Base-by-base conservation (phyloP, 139 green algal genomes). In the Chlorella sp. region DNA sequence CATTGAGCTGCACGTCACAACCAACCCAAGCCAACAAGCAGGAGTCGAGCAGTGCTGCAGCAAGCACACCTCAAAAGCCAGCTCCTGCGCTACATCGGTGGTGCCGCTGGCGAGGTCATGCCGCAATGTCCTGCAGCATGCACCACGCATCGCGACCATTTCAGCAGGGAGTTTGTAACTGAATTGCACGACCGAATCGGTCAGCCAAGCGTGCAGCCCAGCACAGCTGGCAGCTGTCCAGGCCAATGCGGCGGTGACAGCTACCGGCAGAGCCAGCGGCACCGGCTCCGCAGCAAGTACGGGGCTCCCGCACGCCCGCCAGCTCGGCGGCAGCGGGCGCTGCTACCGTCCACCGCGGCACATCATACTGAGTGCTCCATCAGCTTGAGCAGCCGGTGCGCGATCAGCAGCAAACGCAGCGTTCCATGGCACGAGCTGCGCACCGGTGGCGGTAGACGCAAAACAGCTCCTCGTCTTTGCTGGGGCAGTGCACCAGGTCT, bases 401-500 rank as follows among this genome's bases (percentile, higher is more conserved):
- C 46, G 8, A 8, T 54, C 46, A 19, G 8, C 8, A 54, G 11
- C 8, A 8, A 54, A 54, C 22, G 60, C n/a, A n/a, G 2, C 17
- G 60, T 24, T 24, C 24, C 34, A 20, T 36, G 32, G 1, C 24
- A 32, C 1, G 9, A 2, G 26, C 22, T 20, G 22, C 67, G 34
- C 67, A 89, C 82, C 76, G 78, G 51, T 84, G 81, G 54, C 86
- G 88, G 40, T 89, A 85, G n/a, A 91, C 81, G 17, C 46, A 74
- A 44, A 84, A 88, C 44, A 93, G 14, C 77, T 88, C 83, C 11
- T 91, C 83, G 2, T 86, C 82, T 22, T 86, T 81, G 43, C 90
- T 84, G 9, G 87, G 89, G 72, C 92, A 91, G 19, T 90, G 88
- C 22, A 97, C 82, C 54, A 97, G 85, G 84, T 97, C 94, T 3